Base-by-base conservation (phyloP, 768 basidiomycete genomes). In the Suillus fuscotomentosus region DNA sequence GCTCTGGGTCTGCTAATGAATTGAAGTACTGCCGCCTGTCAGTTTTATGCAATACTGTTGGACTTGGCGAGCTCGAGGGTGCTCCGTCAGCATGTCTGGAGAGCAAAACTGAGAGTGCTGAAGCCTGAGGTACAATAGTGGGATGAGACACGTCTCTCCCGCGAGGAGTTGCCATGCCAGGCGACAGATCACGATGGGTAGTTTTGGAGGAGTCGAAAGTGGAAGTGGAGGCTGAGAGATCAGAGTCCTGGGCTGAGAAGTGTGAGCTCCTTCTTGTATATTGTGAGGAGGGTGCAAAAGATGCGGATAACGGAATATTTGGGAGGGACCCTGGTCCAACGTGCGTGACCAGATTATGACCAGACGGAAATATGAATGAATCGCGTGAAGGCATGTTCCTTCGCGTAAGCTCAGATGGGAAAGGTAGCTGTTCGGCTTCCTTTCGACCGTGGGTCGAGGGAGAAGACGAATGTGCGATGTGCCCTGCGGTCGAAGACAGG, bases 341-440 rank as follows among this genome's bases (percentile, higher is more conserved):
- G 27, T 61, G 63, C 20, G 59, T 34, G 38, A 24, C 11, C 63
- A 59, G 45, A 66, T 76, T 63, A 71, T 66, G 65, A 69, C 73
- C 41, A 67, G 72, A 60, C 22, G 79, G 80, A 64, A 82, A 81
- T 63, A 82, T 79, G 70, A 82, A 77, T 2, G 78, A 72, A 64
- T 79, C 77, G 68, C 71, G 63, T 8, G 70, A 71, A 20, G 65
- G 70, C 24, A 64, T 31, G 39, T 41, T 11, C 41, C 20, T 41
- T 31, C 5, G 17, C 57, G 17, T 59, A 59, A 59, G 39, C 11
- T 9, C 27, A 11, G 57, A 59, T 20, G 57, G 10, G 57, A 39
- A 59, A 42, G 20, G 22, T 42, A 27, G 41, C 1, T 20, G 22
- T 7, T 20, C 24, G 10, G 24, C 17, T 14, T 20, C 15, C 2